Evolutionary conservation across 495 filamentous ascomycete species (phyloP), one percentile per base, ranked within the genome.

Genomic region (Pyronema domesticum): DNA sequence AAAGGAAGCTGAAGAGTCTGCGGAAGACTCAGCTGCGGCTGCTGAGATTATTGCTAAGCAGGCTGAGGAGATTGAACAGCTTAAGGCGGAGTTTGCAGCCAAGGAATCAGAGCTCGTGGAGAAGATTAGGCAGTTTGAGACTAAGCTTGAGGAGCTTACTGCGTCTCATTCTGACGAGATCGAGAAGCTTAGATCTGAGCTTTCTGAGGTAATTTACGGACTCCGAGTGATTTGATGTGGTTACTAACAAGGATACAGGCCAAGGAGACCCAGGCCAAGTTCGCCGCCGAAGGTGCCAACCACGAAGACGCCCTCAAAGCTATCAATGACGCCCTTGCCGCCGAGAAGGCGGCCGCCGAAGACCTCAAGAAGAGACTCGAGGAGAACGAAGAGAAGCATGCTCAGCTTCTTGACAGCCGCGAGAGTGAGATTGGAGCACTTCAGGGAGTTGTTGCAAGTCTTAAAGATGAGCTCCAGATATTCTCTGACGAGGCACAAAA

Each of bases 401-500:
- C 67, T 2, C 34, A 63, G 44, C 64, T 68, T 23, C 60, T 67
- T 35, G 65, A 66, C 1, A 55, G 35, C 40, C 61, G 58, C 11
- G 30, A 46, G 18, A 47, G 37, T 15, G 53, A 68, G 36, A 57
- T 75, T 33, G 68, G 74, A 3, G 71, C 71, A 6, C 67, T 69
- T 6, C 67, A 68, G 37, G 68, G 70, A 19, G 71, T 73, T 3
- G 63, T 76, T 37, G 69, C 70, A 14, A 68, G 69, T 37, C 65
- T 76, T 33, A 67, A 73, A 15, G 60, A 56, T 3, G 72, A 75
- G 51, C 65, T 73, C 40, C 61, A 70, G 35, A 70, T 69, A 46
- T 51, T 74, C 23, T 65, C 68, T 13, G 62, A 58, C 19, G 59
- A 69, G 36, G 74, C 73, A 56, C 63, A 72, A 30, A 60, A 71